These are phyloP conservation scores for Colletotrichum sp. DNA, from an alignment of 2,329 filamentous ascomycete genomes.

Conservation along the genomic window DNA sequence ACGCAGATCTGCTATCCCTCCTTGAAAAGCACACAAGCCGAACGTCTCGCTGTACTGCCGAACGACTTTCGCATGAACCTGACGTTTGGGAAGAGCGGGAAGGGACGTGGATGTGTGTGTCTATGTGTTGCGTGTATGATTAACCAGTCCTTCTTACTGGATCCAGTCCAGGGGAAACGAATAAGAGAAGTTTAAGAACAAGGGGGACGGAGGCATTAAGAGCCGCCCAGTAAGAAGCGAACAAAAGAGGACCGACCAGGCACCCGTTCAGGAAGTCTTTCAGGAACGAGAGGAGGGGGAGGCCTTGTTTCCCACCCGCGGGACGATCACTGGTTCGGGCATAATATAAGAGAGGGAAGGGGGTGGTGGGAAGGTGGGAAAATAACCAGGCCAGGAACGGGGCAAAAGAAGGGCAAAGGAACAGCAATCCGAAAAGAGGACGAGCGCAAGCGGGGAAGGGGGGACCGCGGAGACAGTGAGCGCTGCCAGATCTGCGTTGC, in stretches of 20 bases:
- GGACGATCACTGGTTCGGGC: slow-evolving; percentile 4
- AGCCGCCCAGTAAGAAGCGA: background rate
- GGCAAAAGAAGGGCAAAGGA: background rate
- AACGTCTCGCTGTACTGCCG: background rate
- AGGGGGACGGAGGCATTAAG: background rate
- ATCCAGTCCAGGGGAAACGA: slow-evolving; percentile 8
- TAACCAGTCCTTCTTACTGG: background rate
- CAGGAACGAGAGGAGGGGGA: background rate
- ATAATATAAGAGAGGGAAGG: slow-evolving; percentile 3
- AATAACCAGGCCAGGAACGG: background rate
- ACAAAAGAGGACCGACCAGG: background rate
- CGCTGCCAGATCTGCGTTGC: background rate
- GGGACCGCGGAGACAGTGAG: background rate
- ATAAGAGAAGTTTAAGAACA: background rate
- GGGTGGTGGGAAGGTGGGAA: background rate
- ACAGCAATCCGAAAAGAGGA: background rate
- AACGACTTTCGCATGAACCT: background rate
- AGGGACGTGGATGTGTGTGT: background rate
- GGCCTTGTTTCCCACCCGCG: background rate
- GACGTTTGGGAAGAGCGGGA: background rate
- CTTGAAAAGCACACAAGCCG: background rate
- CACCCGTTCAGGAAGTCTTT: background rate
- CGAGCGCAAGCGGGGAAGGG: background rate
- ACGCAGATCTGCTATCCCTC: background rate
- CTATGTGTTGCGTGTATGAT: background rate